A percentile compares a stretch with the other conserved stretches of the same genome.
Evolutionary conservation across 352 stramenopile species (phyloP).

Genomic region (Phytophthora lateralis): DNA sequence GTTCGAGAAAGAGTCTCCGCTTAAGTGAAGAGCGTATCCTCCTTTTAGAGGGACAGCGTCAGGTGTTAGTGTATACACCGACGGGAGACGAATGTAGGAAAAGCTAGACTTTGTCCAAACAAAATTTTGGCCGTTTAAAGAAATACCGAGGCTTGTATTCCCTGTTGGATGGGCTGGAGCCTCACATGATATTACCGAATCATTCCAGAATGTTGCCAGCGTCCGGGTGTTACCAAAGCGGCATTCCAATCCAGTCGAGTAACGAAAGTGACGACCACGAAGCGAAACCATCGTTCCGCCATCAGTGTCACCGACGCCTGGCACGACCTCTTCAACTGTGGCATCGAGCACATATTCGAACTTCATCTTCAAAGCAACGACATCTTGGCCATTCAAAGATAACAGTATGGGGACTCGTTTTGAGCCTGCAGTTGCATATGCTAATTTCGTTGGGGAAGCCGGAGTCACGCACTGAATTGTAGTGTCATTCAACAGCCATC

Average conservation of each 20-base stretch:
- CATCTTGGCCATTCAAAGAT: conserved; percentile 84
- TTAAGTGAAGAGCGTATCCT: conserved; percentile 42
- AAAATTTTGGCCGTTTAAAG: conserved; percentile 78
- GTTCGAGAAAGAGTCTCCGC: conserved; percentile 35
- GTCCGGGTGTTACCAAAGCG: conserved; percentile 52
- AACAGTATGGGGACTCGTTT: conserved; percentile 56
- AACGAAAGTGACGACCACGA: conserved; percentile 65
- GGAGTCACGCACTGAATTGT: conserved; percentile 42
- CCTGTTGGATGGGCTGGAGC: conserved; percentile 46
- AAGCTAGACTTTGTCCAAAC: conserved; percentile 36
- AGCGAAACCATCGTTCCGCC: conserved; percentile 71
- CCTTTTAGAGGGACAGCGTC: conserved; percentile 34
- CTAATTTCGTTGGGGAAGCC: conserved; percentile 36
- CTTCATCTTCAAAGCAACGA: conserved; percentile 34
- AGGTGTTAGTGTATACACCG: conserved; percentile 51
- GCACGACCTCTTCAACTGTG: conserved; percentile 47
- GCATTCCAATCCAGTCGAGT: conserved; percentile 54
- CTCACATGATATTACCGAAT: conserved; percentile 58
- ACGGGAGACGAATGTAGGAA: conserved; percentile 51
- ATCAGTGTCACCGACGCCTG: conserved; percentile 42
- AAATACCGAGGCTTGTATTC: conserved; percentile 47
- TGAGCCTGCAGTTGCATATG: conserved; percentile 11
- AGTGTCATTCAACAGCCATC: conserved; percentile 40
- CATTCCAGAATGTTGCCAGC: conserved; percentile 64
- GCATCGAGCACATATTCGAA: conserved; percentile 73